Conservation (phyloP, 2,329 filamentous ascomycete species). For the Beauveria bassiana region DNA sequence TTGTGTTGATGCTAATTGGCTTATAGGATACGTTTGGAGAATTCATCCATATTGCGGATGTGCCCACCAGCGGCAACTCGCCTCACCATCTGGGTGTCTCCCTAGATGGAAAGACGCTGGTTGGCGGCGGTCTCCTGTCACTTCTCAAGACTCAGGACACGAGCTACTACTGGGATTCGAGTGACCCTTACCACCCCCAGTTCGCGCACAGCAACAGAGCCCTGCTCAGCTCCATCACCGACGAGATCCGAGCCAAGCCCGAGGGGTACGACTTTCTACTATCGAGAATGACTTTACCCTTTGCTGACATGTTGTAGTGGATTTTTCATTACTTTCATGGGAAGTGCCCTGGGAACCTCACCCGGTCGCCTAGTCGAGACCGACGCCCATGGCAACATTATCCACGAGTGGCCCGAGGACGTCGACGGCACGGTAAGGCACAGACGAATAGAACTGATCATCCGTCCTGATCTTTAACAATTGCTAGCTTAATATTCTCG, state of each 20-base stretch:
- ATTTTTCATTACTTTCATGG: conserved; percentile 57
- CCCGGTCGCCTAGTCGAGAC: conserved; percentile 55
- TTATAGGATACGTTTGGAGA: conserved; percentile 50
- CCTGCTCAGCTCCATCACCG: conserved; percentile 50
- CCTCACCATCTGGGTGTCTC: conserved; percentile 51
- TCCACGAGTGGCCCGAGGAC: conserved; percentile 55
- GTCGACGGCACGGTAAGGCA: conserved; percentile 30
- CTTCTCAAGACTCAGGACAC: conserved; percentile 55
- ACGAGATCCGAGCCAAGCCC: conserved; percentile 57
- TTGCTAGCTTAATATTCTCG: conserved; percentile 43
- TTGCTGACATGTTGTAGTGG: conserved; percentile 24
- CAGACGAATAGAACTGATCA: too few species aligned
- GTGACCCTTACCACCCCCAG: conserved; percentile 49
- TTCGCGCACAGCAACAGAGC: conserved; percentile 54
- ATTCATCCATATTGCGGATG: conserved; percentile 49
- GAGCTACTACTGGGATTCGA: conserved; percentile 54
- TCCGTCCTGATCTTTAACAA: background rate
- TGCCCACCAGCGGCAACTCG: conserved; percentile 50
- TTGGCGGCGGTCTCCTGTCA: conserved; percentile 50
- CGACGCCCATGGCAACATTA: conserved; percentile 50
- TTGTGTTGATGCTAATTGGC: conserved; percentile 2
- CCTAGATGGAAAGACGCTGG: conserved; percentile 47
- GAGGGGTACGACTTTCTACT: conserved; percentile 34
- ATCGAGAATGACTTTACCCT: too few species aligned
- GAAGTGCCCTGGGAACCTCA: conserved; percentile 48